These are phyloP conservation scores for Trypanosoma scelopori DNA, from an alignment of 208 protist species.

Conservation along the genomic window DNA sequence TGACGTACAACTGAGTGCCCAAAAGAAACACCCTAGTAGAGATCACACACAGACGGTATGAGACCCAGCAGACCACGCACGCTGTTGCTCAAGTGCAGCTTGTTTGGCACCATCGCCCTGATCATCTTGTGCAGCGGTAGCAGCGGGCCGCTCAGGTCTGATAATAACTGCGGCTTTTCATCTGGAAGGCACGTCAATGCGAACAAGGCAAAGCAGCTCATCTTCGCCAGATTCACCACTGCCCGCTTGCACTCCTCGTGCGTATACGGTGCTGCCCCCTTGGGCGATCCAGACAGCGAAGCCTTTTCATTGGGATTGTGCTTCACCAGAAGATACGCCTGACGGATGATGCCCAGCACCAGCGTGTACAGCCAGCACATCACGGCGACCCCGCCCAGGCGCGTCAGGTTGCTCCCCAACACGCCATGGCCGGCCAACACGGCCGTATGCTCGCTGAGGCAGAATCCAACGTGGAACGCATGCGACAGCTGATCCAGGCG, in stretches of 20 bases:
- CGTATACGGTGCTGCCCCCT: slow-evolving; percentile 31
- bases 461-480: slow-evolving; percentile 84
- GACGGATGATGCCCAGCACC: slow-evolving; percentile 59
- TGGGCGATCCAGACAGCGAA: background rate
- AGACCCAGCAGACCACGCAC: slow-evolving; percentile 74
- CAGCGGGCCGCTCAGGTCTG: slow-evolving; percentile 58
- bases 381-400: slow-evolving; percentile 74
- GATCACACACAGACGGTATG: slow-evolving; percentile 84
- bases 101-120: slow-evolving; percentile 61
- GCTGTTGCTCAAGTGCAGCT: slow-evolving; percentile 69
- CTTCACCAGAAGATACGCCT: slow-evolving; percentile 71
- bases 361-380: slow-evolving; percentile 88
- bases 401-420: slow-evolving; percentile 42
- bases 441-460: slow-evolving; percentile 82
- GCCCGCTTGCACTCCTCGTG: slow-evolving; percentile 71
- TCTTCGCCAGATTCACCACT: slow-evolving; percentile 78
- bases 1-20: background rate
- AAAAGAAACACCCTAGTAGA: slow-evolving; percentile 49
- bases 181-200: slow-evolving; percentile 77
- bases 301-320: slow-evolving; percentile 33
- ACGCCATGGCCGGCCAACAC: slow-evolving; percentile 72
- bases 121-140: slow-evolving; percentile 73
- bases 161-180: slow-evolving; percentile 74
- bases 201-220: slow-evolving; percentile 80
- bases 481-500: slow-evolving; percentile 71